Base-by-base conservation (phyloP, 306 rosid species). In the Quercus variabilis region DNA sequence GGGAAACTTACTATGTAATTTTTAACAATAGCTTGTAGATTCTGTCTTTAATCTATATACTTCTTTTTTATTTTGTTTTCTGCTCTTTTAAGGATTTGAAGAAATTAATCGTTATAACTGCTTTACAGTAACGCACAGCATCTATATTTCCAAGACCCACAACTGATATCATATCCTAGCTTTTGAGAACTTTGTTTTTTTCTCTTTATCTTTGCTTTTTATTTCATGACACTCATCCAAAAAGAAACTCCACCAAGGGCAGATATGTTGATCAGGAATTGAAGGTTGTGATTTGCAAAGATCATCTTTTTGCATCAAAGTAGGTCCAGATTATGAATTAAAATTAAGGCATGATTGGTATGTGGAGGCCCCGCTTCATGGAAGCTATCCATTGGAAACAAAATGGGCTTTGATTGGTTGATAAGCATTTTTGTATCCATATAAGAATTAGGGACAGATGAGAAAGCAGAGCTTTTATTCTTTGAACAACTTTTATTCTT, bases 291-390 rank as follows among this genome's bases (percentile, higher is more conserved):
- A 91, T 86, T 72, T 81, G 63, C 68, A 77, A 65, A 75, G 31
- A 60, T 78, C 74, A 82, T 69, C 73, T 57, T 87, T 81, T 65
- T 54, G 76, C 33, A 82, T 72, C 46, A 52, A 85, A 83, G 86
- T 80, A 88, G 87, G 85, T 91, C 79, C 74, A 76, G 90, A 89
- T 88, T 92, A 94, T 89, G 78, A 84, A 85, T 86, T 71, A 72
- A 85, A 82, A 84, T 56, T 59, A 55, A 69, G 82, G 78, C 88
- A 87, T 82, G 84, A 87, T 84, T 79, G 85, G 78, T 81, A 30
- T 77, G 81, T 76, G 84, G 92, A 84, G 87, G 68, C 79, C 83
- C 81, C 79, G 67, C 62, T 76, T 84, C 54, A 79, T 26, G 79
- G 77, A 85, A 87, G 78, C 75, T 46, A 85, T 81, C 87, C 85